Base-by-base conservation (phyloP, 2,329 filamentous ascomycete genomes). In the Cryphonectria carpinicola region DNA sequence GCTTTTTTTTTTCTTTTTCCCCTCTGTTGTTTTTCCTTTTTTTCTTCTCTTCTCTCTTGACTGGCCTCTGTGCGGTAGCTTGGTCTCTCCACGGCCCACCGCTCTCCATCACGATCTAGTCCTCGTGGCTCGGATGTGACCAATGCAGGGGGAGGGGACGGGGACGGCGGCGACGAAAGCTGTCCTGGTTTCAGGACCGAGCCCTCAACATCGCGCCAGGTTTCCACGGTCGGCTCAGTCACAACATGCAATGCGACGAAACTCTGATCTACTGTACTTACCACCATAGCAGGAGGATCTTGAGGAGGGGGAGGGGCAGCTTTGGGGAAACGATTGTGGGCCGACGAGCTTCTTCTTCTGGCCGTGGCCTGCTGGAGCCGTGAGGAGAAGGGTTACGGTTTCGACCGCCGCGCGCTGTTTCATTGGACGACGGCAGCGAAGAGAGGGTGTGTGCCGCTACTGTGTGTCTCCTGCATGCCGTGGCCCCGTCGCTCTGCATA, bases 391-490 rank as follows among this genome's bases (percentile, higher is more conserved):
- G 66, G 66, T 68, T 68, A 39, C 66, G 66, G 25, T 39, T 52
- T 63, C 35, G 41, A 62, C 28, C 58, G 14, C 49, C 66, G 58
- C n/a, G 49, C 32, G 62, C 54, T 39, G 43, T 68, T 72, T 49
- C 56, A 72, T 72, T 72, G 71, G 71, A 37, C 61, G 22, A 60
- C 65, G 56, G 41, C 54, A n/a, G 39, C 61, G 56, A 49, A 22
- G 32, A 63, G 35, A 41, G n/a, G 65, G 65, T 58, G 56, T 49
- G 67, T 46, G 67, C 70, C 62, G 61, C 54, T 70, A 61, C 67
- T 72, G 69, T 64, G 65, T 28, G 39, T 28, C 68, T 65, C 68
- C 68, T 72, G 71, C 71, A 72, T 70, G 63, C n/a, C 56, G 69
- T 68, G 43, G 65, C 71, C 49, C 71, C 71, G 62, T 68, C 56